Conservation (phyloP, 768 basidiomycete genomes). For the Podaxis sp. region DNA sequence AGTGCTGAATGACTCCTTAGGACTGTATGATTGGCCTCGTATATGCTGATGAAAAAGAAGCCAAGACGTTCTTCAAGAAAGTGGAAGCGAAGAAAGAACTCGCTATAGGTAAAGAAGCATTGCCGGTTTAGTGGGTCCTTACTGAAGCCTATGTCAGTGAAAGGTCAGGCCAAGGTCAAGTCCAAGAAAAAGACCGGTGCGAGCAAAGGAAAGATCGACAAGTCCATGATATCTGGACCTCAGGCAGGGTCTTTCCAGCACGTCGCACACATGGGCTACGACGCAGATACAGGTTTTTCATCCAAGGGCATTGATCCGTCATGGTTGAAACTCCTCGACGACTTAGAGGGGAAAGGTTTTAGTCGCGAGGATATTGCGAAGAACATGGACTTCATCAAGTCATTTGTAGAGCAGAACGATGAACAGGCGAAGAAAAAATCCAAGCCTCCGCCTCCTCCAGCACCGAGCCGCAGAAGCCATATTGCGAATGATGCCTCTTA, state of each 20-base stretch:
- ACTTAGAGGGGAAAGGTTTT: slow-evolving; percentile 66
- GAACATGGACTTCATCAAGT: slow-evolving; percentile 88
- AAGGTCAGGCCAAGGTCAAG: slow-evolving; percentile 40
- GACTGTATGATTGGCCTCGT: slow-evolving; percentile 90
- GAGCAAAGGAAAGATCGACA: slow-evolving; percentile 83
- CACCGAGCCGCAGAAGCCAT: slow-evolving; percentile 33
- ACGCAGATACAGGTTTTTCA: slow-evolving; percentile 82
- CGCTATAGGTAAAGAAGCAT: slow-evolving; percentile 44
- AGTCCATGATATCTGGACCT: slow-evolving; percentile 88
- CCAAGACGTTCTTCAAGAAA: slow-evolving; percentile 83
- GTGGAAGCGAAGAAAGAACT: slow-evolving; percentile 65
- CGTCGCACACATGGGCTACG: slow-evolving; percentile 94
- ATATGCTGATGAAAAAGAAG: slow-evolving; percentile 85
- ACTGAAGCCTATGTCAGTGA: neutral
- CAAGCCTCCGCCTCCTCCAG: slow-evolving; percentile 54
- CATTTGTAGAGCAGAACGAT: slow-evolving; percentile 64
- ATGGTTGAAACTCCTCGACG: slow-evolving; percentile 74
- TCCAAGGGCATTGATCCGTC: slow-evolving; percentile 87
- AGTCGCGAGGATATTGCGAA: slow-evolving; percentile 65
- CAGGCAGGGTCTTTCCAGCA: slow-evolving; percentile 80
- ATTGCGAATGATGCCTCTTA: slow-evolving; percentile 30
- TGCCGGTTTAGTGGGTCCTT: neutral
- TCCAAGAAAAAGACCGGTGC: slow-evolving; percentile 57
- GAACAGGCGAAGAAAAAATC: slow-evolving; percentile 40
- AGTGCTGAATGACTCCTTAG: slow-evolving; percentile 39